A percentile compares a stretch with the other conserved stretches of the same genome.
phyloP scores from a whole-genome alignment of 495 filamentous ascomycete species.

The Immersiella caudata region DNA sequence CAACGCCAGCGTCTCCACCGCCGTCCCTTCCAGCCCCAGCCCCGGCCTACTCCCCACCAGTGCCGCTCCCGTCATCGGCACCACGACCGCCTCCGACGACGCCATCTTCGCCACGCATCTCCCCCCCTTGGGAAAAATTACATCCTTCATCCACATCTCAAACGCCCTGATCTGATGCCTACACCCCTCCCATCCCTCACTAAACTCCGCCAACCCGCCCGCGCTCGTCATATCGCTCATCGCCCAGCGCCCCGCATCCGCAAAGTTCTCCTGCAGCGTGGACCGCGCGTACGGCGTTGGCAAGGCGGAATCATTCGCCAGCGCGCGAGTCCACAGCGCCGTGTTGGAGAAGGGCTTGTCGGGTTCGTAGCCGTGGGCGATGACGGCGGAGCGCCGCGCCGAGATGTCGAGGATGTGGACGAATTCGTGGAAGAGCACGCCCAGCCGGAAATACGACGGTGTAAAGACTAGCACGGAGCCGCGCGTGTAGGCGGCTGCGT shows the following conservation, averaged over 20 bases:
- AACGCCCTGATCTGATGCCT: constrained; percentile 18
- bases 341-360: constrained; percentile 26
- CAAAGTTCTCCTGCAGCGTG: constrained; percentile 29
- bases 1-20: background rate
- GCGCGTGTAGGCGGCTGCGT: constrained; percentile 26
- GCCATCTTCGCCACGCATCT: constrained; percentile 20
- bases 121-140: constrained; percentile 18
- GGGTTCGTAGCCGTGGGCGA: background rate
- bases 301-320: constrained; percentile 19
- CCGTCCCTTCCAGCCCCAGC: background rate
- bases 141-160: constrained; percentile 16
- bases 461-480: constrained; percentile 18
- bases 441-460: constrained; percentile 26
- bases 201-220: constrained; percentile 21
- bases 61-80: background rate
- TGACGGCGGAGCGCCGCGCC: constrained; percentile 15
- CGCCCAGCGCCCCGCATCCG: constrained; percentile 31
- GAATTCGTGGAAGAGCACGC: constrained; percentile 32
- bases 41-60: background rate
- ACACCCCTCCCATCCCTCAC: constrained; percentile 23
- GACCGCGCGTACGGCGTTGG: constrained; percentile 28
- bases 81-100: background rate
- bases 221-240: constrained; percentile 23
- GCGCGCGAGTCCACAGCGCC: constrained; percentile 16
- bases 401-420: constrained; percentile 31